Evolutionary conservation across 306 rosid genomes (phyloP).

Genomic region (Prunus salicina): DNA sequence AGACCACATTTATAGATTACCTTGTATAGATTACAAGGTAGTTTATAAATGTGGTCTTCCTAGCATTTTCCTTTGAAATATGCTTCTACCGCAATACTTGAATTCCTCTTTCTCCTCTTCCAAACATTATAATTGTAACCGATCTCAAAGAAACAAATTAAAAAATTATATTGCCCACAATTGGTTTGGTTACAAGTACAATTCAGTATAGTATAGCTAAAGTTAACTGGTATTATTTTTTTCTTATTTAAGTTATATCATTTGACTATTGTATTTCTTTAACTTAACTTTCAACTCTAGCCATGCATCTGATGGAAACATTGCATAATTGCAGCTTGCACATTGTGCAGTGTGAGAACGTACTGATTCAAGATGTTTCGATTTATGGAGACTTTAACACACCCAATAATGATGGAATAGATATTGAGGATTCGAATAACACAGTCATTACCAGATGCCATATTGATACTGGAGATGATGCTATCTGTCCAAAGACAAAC

Average conservation of each 20-base stretch:
- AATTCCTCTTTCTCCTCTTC: no score
- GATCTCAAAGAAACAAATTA: no score
- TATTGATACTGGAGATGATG: slow-evolving; percentile 93
- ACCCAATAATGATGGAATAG: slow-evolving; percentile 93
- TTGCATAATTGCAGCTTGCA: slow-evolving; percentile 68
- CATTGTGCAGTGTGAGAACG: slow-evolving; percentile 58
- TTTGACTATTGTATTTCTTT: not conserved
- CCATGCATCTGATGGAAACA: not conserved
- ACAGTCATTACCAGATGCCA: slow-evolving; percentile 69
- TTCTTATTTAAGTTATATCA: not conserved
- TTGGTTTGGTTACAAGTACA: no score
- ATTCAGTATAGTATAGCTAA: no score
- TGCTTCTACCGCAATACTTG: no score
- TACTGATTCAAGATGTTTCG: slow-evolving; percentile 51
- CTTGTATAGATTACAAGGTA: no score
- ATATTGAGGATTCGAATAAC: slow-evolving; percentile 89
- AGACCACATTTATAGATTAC: no score
- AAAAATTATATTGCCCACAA: no score
- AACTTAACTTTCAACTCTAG: no score
- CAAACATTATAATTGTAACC: no score
- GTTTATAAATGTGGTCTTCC: no score
- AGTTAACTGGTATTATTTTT: not conserved
- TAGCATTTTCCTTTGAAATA: no score
- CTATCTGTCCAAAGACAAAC: slow-evolving; percentile 81
- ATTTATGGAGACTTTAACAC: slow-evolving; percentile 83